Evolutionary conservation across 1,284 basidiomycete genomes (phyloP), one percentile per base, ranked within the genome.

Genomic region (Trichosporon asahii): DNA sequence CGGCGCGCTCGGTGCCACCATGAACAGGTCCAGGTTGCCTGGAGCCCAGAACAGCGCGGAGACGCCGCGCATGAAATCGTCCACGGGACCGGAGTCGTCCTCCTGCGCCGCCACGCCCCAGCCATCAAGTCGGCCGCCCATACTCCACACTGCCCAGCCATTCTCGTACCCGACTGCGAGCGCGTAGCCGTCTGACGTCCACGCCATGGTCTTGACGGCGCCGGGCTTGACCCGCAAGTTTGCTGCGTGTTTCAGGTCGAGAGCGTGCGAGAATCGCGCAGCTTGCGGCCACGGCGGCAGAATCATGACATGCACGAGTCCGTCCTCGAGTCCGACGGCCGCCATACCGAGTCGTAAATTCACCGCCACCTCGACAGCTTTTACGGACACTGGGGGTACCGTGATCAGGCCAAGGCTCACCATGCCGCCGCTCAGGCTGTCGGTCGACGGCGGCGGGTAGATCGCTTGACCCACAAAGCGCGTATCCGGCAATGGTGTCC

Each of bases 131-230:
- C 94, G 87, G 12, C 97, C 95, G 29, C 93, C 92, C 35, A 96
- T 90, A 79, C 92, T 95, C 86, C 95, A 94, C 3, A 97, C 87
- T 0, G 90, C 92, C 92, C 95, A 97, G 3, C 94, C 95, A 69
- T 88, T 84, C 72, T 90, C 87, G 90, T 94, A 98, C 0, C 93
- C 95, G 0, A 95, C 93, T n/a, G 95, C 95, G n/a, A 99, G 86
- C 0, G 93, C 94, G 82, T 97, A 94, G 0, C 96, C 97, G 82
- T 99, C 97, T 2, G 91, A 92, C 69, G 90, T 95, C 93, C 95
- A 98, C 74, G 93, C 89, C 80, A 98, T 86, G 14, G 88, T 84
- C 61, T 84, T 88, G 1, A 98, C 90, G n/a, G 87, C 82, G 0
- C 95, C 95, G 0, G 89, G 89, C 5, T 66, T 66, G 2, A 70